Percentiles rank a stretch among this genome's conserved stretches.
These are phyloP conservation scores for Diospyros lotus DNA, from an alignment of 148 eudicot genomes.

Conservation along the genomic window DNA sequence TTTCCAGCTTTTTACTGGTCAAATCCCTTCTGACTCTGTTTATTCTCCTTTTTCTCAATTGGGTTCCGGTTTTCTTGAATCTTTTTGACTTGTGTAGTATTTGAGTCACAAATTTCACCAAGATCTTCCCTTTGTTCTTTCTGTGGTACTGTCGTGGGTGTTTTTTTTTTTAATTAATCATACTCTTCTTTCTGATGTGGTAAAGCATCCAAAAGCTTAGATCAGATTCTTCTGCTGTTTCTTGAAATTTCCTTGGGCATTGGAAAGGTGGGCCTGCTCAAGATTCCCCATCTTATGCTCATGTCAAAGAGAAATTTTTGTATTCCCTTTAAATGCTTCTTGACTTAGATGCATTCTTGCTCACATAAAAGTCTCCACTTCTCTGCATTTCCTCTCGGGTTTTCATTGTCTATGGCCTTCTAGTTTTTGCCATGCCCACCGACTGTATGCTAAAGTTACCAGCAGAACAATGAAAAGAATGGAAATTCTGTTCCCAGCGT, in stretches of 20 bases:
- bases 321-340: slow-evolving; percentile 25
- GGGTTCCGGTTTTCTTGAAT: background rate
- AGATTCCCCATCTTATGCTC: slow-evolving; percentile 33
- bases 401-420: background rate
- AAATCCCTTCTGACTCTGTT: slow-evolving; percentile 3
- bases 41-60: slow-evolving; percentile 2
- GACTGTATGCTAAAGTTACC: background rate
- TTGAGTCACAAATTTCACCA: background rate
- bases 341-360: slow-evolving; percentile 19
- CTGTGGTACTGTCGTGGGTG: slow-evolving; percentile 11
- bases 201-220: too few relatives aligned
- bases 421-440: background rate
- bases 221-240: background rate
- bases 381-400: slow-evolving; percentile 9
- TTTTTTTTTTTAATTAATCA: slow-evolving; percentile 3
- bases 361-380: slow-evolving; percentile 19
- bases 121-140: slow-evolving; percentile 5
- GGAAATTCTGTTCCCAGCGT: slow-evolving; percentile 21
- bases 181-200: slow-evolving; percentile 5
- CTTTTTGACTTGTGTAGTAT: slow-evolving; percentile 1
- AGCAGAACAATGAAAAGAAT: slow-evolving; percentile 25
- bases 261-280: slow-evolving; percentile 31
- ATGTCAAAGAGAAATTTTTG: slow-evolving; percentile 19
- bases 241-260: slow-evolving; percentile 20
- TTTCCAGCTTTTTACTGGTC: background rate